These are phyloP conservation scores for Gossypium mustelinum DNA, from an alignment of 345 rosid genomes.

Conservation along the genomic window DNA sequence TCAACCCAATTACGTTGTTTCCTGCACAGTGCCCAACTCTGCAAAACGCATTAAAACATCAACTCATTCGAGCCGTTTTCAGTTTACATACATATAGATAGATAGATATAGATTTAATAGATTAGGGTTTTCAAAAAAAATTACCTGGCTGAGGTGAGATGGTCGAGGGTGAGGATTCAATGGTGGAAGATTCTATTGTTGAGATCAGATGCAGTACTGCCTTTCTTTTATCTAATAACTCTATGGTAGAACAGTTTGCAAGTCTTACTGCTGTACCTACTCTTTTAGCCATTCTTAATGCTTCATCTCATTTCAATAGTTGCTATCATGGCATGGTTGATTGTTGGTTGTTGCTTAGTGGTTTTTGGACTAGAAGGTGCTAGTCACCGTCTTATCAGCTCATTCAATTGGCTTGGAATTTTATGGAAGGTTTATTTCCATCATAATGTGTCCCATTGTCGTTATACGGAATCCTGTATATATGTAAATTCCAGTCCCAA, in stretches of 20 bases:
- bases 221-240: too few species aligned
- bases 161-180: constrained; percentile 24
- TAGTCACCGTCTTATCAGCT: neutral
- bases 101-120: neutral
- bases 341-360: neutral
- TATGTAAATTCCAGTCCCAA: neutral
- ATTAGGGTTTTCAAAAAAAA: neutral
- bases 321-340: neutral
- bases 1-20: too few species aligned
- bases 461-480: neutral
- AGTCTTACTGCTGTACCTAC: neutral
- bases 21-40: neutral
- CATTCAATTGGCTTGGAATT: constrained; percentile 4
- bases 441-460: neutral
- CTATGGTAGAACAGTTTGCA: neutral
- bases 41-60: too few species aligned
- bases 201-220: too few species aligned
- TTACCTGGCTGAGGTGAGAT: constrained; percentile 66
- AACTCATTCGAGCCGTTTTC: neutral
- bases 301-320: neutral
- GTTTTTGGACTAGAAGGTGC: constrained; percentile 1
- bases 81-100: neutral
- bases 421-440: constrained; percentile 3
- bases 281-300: neutral
- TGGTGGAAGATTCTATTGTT: too few species aligned